phyloP scores from a whole-genome alignment of 495 filamentous ascomycete species.

The Neurospora sp. region DNA sequence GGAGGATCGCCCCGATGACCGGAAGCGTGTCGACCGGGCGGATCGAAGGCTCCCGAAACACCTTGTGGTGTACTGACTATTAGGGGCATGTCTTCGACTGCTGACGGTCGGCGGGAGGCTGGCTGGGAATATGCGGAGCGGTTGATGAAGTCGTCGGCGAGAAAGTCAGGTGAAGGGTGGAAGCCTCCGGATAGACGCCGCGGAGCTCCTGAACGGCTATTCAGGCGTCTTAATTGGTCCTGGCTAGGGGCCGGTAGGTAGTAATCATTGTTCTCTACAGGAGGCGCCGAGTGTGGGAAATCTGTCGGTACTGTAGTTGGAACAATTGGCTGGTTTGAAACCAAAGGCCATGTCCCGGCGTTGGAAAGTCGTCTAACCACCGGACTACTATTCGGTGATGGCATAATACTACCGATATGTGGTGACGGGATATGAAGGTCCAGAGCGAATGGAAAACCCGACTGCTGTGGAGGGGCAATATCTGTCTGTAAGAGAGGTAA shows the following conservation, averaged over 20 bases:
- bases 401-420: conserved; percentile 6
- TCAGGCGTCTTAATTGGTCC: conserved; percentile 20
- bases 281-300: conserved; percentile 35
- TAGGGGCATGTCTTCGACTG: conserved; percentile 30
- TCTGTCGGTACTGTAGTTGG: conserved; percentile 13
- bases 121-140: conserved; percentile 12
- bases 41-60: conserved; percentile 34
- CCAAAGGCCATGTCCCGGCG: conserved; percentile 36
- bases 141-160: conserved; percentile 12
- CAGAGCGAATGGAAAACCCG: conserved; percentile 8
- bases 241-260: conserved; percentile 21
- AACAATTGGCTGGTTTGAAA: conserved; percentile 11
- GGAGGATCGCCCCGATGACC: conserved; percentile 22
- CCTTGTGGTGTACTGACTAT: conserved; percentile 40
- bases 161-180: conserved; percentile 22
- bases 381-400: conserved; percentile 7
- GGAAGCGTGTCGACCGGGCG: conserved; percentile 18
- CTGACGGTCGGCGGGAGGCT: conserved; percentile 2
- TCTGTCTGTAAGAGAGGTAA: conserved; percentile 7
- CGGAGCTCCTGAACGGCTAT: conserved; percentile 10
- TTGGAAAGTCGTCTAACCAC: conserved; percentile 25
- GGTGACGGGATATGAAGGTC: conserved; percentile 21
- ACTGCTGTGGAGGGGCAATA: not conserved
- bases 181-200: conserved; percentile 24
- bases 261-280: conserved; percentile 17